These are phyloP conservation scores for Myriosclerotinia curreyana DNA, from an alignment of 2,329 filamentous ascomycete genomes.

Conservation along the genomic window DNA sequence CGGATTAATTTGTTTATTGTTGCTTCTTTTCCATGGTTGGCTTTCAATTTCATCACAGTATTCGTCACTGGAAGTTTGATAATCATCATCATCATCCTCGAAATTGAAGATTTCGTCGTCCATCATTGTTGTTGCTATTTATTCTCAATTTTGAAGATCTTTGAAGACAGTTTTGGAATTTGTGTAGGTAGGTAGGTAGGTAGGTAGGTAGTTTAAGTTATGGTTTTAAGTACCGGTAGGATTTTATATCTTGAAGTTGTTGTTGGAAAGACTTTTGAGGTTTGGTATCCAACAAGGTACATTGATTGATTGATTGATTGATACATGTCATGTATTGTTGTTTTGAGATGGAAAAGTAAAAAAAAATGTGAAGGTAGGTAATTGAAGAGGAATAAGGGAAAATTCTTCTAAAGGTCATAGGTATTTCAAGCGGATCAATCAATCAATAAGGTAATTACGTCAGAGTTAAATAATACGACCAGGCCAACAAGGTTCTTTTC, in stretches of 20 bases:
- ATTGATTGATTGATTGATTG: too few relatives aligned
- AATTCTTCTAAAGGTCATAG: too few relatives aligned
- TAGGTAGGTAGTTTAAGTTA: neutral
- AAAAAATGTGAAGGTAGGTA: too few relatives aligned
- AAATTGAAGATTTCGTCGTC: conserved; percentile 4
- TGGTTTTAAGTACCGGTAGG: neutral
- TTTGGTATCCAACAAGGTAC: conserved; percentile 4
- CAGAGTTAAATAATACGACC: neutral
- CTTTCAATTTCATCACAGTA: neutral
- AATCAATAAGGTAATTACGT: too few relatives aligned
- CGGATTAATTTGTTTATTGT: neutral
- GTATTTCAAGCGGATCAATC: neutral
- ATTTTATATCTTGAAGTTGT: neutral
- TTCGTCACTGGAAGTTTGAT: conserved; percentile 7
- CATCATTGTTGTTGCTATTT: conserved; percentile 1
- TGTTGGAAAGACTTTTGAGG: neutral
- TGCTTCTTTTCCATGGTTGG: neutral
- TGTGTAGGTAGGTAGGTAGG: neutral
- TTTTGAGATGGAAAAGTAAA: neutral
- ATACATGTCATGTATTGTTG: too few relatives aligned
- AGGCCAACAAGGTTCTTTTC: conserved; percentile 10
- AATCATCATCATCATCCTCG: neutral
- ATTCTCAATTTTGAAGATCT: neutral
- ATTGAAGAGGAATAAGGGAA: too few relatives aligned
- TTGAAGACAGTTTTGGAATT: neutral